Base-by-base conservation (phyloP, 176 grass and related monocot genomes). In the Tuctoria greenei region DNA sequence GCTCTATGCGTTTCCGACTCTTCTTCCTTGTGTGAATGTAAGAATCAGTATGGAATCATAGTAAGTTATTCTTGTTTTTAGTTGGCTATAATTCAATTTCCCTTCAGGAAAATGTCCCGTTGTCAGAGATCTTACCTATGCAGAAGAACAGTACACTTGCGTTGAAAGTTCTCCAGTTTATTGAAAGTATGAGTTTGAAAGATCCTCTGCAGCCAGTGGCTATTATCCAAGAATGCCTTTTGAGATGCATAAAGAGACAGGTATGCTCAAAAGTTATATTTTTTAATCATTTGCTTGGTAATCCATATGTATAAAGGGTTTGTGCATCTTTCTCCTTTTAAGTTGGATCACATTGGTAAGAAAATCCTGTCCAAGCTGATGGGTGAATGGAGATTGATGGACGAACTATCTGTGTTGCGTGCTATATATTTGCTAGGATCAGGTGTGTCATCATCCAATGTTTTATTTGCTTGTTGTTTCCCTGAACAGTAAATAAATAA, bases 341-440 rank as follows among this genome's bases (percentile, higher is more conserved):
- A 98, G 95, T 87, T 94, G 28, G 91, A 94, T 92, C 88, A 84
- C 47, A 82, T 98, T 54, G 95, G 95, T 71, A 94, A 79, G 55
- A 87, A 81, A 74, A 98, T 98, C 78, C 77, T 98, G 40, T 80
- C 59, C 25, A 98, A 90, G 72, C 76, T 98, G 69, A 90, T 92
- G 91, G 84, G 82, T 55, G 91, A 87, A 64, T 98, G 95, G 95
- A 93, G 85, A 92, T 90, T 97, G 82, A 92, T 98, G 84, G 91
- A 98, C 24, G 91, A 92, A 82, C 82, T 94, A 31, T 83, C 89
- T 89, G 85, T 98, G n/a, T 80, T 98, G 69, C 95, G 82, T 74
- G 85, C 86, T 79, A 90, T 98, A 66, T 98, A 88, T 90, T 87
- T 98, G 76, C 79, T 98, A 83, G 95, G 95, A n/a, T 98, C 95